Evolutionary conservation across 1,284 basidiomycete species (phyloP), one percentile per base, ranked within the genome.

Genomic region (Ustilago hordei): DNA sequence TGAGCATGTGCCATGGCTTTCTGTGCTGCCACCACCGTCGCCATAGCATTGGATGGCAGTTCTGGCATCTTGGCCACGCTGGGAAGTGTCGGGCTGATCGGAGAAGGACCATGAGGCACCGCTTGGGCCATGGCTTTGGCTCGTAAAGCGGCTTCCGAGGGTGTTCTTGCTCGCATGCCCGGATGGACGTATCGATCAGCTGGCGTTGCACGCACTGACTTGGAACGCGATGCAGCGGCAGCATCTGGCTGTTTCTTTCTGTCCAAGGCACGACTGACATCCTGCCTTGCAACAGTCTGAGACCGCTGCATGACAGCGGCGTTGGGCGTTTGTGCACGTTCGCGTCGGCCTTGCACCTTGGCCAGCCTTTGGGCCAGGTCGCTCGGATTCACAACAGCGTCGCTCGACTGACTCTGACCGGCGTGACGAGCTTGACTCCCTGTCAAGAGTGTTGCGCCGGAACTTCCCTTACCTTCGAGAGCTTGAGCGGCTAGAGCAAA

Each of bases 1-100:
- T 75, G 73, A 7, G 73, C 72, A 8, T 64, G 60, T 17, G 69
- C 65, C 66, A 79, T 69, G 0, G 76, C 76, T 47, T 75, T 71
- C 17, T 74, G 76, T 8, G 76, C 72, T 12, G 76, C 69, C 7
- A 65, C 72, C 12, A 71, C 63, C 8, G 65, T 75, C 1, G 67
- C 73, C 39, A 72, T 61, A 3, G 77, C 69, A 28, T 72, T 66
- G 34, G 71, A 59, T 3, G 76, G 71, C n/a, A 74, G 34, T 28
- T 70, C 67, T 31, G 66, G 67, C 75, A 66, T 66, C 60, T 60
- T 69, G n/a, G 36, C 43, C 19, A 41, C 15, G 38, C 36, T 43
- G 8, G 55, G 43, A 32, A 66, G 60, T 41, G 58, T 60, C 19
- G 67, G 58, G 43, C 60, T 69, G 50, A 61, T 59, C 3, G 60